A percentile compares a stretch with the other conserved stretches of the same genome.
phyloP scores from a whole-genome alignment of 805 yeast genomes.

The Myxozyma nipponensis region DNA sequence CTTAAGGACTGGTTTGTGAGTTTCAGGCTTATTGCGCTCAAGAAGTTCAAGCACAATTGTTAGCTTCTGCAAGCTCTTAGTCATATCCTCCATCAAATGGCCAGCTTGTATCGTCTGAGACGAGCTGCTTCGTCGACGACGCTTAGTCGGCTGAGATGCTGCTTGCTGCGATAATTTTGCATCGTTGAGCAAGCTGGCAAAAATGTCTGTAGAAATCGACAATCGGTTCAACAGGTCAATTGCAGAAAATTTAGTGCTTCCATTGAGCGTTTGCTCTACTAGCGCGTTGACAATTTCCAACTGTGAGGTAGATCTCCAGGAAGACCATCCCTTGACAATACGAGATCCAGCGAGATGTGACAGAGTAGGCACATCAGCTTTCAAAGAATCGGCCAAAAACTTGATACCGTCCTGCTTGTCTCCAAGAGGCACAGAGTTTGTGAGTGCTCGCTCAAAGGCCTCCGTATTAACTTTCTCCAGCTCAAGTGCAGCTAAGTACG shows the following conservation, averaged over 20 bases:
- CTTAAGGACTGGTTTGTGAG: constrained; percentile 33
- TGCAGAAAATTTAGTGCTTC: constrained; percentile 44
- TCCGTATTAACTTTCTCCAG: constrained; percentile 49
- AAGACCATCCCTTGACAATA: constrained; percentile 52
- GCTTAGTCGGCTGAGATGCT: constrained; percentile 46
- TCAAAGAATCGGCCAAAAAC: constrained; percentile 55
- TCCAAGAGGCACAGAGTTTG: constrained; percentile 56
- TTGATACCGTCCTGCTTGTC: constrained; percentile 60
- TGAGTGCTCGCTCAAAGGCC: constrained; percentile 54
- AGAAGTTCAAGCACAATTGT: constrained; percentile 77
- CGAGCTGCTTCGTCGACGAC: constrained; percentile 65
- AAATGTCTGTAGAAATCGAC: constrained; percentile 57
- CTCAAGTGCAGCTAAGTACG: constrained; percentile 45
- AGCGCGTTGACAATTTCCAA: constrained; percentile 55
- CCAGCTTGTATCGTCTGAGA: constrained; percentile 58
- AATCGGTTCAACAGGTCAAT: constrained; percentile 45
- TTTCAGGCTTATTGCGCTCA: constrained; percentile 45
- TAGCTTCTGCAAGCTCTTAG: constrained; percentile 47
- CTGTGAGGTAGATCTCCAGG: constrained; percentile 57
- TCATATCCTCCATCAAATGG: constrained; percentile 1
- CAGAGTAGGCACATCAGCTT: constrained; percentile 22
- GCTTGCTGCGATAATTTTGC: not conserved
- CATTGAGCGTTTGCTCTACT: constrained; percentile 51
- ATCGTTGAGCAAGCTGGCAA: constrained; percentile 34
- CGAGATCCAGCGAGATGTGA: constrained; percentile 50